Percentiles rank a stretch among this genome's conserved stretches.
These are phyloP conservation scores for Tagetes erecta DNA, from an alignment of 129 eudicot species.

Conservation along the genomic window DNA sequence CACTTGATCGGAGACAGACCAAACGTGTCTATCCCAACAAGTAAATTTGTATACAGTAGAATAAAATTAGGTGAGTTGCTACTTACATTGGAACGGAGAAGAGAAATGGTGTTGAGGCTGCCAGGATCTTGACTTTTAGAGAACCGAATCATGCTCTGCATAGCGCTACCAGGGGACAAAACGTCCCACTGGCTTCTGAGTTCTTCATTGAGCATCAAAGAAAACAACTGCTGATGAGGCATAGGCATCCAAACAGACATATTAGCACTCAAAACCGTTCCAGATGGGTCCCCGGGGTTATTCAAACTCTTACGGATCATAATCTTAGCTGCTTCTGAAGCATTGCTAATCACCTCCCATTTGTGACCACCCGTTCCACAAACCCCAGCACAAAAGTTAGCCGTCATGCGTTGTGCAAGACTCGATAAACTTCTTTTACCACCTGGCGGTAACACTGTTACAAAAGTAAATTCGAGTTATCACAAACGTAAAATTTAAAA, in stretches of 20 bases:
- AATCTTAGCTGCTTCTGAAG: slow-evolving; percentile 50
- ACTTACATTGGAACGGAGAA: slow-evolving; percentile 72
- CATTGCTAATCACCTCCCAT: slow-evolving; percentile 65
- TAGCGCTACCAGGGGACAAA: slow-evolving; percentile 59
- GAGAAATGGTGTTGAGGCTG: slow-evolving; percentile 47
- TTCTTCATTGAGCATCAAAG: slow-evolving; percentile 63
- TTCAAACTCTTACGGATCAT: slow-evolving; percentile 59
- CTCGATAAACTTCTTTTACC: slow-evolving; percentile 65
- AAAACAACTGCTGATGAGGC: slow-evolving; percentile 51
- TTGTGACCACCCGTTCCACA: slow-evolving; percentile 64
- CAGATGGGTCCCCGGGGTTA: slow-evolving; percentile 69
- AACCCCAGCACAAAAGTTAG: slow-evolving; percentile 69
- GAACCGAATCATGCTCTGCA: slow-evolving; percentile 60
- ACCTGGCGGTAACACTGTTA: slow-evolving; percentile 47
- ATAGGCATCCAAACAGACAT: slow-evolving; percentile 76
- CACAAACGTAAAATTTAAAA: not conserved
- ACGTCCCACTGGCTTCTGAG: slow-evolving; percentile 76
- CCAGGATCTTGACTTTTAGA: slow-evolving; percentile 59
- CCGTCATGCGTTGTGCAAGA: slow-evolving; percentile 71
- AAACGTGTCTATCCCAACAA: no score
- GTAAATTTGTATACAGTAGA: not conserved
- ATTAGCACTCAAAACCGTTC: slow-evolving; percentile 70
- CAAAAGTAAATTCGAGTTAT: not conserved
- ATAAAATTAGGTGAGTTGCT: not conserved
- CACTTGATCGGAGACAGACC: no score